Evolutionary conservation across 2,329 filamentous ascomycete species (phyloP).

Genomic region (Magnaporthiopsis poae): DNA sequence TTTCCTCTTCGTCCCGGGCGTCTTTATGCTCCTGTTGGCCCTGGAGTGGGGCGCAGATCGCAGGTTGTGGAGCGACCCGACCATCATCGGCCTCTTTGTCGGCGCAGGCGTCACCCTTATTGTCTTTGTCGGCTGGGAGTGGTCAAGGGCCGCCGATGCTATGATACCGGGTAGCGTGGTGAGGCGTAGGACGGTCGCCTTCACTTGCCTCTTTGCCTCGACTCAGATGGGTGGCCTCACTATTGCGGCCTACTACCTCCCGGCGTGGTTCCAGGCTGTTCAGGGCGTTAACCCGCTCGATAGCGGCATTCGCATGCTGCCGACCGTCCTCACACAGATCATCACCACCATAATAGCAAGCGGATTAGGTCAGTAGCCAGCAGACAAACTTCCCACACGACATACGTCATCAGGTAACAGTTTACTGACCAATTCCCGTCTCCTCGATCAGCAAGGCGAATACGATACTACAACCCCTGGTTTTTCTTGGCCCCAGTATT

Average conservation of each 20-base stretch:
- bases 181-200: background rate
- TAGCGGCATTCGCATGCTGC: slow-evolving; percentile 30
- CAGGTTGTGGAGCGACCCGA: background rate
- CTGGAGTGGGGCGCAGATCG: background rate
- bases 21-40: slow-evolving; percentile 3
- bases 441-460: slow-evolving; percentile 20
- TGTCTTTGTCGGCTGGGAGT: background rate
- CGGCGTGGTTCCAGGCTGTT: slow-evolving; percentile 43
- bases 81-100: slow-evolving; percentile 1
- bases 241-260: slow-evolving; percentile 39
- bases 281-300: slow-evolving; percentile 27
- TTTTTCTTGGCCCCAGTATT: slow-evolving; percentile 29
- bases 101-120: background rate
- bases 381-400: too few species aligned
- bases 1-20: background rate
- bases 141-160: background rate
- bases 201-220: background rate
- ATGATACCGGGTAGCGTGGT: background rate
- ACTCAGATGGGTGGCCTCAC: background rate
- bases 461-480: slow-evolving; percentile 22
- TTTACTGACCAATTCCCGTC: too few species aligned
- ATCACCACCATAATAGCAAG: slow-evolving; percentile 27
- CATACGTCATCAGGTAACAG: too few species aligned
- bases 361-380: background rate
- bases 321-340: slow-evolving; percentile 28